phyloP scores from a whole-genome alignment of 768 basidiomycete species.

The Kwoniella mangroviensis region DNA sequence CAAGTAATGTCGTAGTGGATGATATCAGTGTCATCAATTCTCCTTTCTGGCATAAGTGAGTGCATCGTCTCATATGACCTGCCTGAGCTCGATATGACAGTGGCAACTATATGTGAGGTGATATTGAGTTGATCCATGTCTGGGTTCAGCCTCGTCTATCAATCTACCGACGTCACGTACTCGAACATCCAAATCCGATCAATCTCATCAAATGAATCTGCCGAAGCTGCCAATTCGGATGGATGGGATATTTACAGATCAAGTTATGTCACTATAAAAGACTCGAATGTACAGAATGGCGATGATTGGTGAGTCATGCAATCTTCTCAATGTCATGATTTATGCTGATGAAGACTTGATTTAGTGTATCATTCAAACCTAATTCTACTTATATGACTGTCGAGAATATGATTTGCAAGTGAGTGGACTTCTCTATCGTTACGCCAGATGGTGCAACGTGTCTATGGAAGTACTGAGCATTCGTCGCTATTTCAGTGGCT shows the following conservation, averaged over 20 bases:
- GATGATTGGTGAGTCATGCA: conserved; percentile 54
- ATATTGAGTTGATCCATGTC: background rate
- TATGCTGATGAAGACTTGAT: background rate
- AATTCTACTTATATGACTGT: conserved; percentile 68
- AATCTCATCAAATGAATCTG: conserved; percentile 34
- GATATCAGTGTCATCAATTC: conserved; percentile 60
- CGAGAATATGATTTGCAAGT: conserved; percentile 65
- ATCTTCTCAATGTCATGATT: too few relatives aligned
- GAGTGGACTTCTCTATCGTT: conserved; percentile 3
- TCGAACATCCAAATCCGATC: conserved; percentile 56
- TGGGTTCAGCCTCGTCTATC: conserved; percentile 59
- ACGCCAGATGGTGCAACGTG: too few relatives aligned
- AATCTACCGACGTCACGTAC: conserved; percentile 61
- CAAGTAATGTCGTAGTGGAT: conserved; percentile 62
- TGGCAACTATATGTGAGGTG: background rate
- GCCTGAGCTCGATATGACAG: too few relatives aligned
- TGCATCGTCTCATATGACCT: background rate
- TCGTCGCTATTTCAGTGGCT: conserved; percentile 50
- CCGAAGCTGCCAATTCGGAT: conserved; percentile 57
- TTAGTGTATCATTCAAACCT: conserved; percentile 64
- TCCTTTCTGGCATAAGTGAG: conserved; percentile 59
- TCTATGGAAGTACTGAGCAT: too few relatives aligned
- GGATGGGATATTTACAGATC: conserved; percentile 70
- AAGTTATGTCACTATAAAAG: conserved; percentile 56
- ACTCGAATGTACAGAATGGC: conserved; percentile 60